Evolutionary conservation across 441 rosid species (phyloP), one percentile per base, ranked within the genome.

Genomic region (Mallotus repandus): DNA sequence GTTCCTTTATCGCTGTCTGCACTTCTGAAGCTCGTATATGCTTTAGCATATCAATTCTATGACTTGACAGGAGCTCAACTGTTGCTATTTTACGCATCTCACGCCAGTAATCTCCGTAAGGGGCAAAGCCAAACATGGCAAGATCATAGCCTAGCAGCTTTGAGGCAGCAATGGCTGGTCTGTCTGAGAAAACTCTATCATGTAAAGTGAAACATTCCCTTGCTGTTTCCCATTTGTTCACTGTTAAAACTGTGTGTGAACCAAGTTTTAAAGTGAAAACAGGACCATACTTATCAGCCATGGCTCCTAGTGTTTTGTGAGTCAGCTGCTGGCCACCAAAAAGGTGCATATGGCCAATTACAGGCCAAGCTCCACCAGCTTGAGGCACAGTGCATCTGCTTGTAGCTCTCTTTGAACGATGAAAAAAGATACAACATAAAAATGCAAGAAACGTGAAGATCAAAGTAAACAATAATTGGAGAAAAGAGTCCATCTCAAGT

Each of bases 41-140:
- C 66, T 45, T 74, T 2, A 77, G 68, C 32, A 64, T 25, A 15
- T 69, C 85, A 21, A 75, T 54, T 60, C 75, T 60, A 19, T 72
- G 71, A 16, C 16, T 71, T 0, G 82, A 76, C 3, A 79, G 72
- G 5, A 76, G 77, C 72, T 79, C 79, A 0, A 71, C 3, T 0
- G 61, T 68, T 2, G 61, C 62, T 18, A 79, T 76, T 58, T 76
- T 76, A 15, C 78, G 80, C 65, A 59, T 65, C 45, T 78, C 76
- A 2, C 81, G 77, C 83, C 83, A 82, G 69, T 66, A 78, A 18
- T 53, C 41, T 4, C 81, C 76, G 3, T 78, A 69, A 0, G 78
- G 81, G 9, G 79, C 72, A 10, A 80, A 71, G 5, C 72, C 77
- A 14, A 80, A 75, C 75, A 77, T 74, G 38, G 76, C 79, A 8